Conservation (phyloP, 2,329 filamentous ascomycete species). For the Sporothrix sp. region DNA sequence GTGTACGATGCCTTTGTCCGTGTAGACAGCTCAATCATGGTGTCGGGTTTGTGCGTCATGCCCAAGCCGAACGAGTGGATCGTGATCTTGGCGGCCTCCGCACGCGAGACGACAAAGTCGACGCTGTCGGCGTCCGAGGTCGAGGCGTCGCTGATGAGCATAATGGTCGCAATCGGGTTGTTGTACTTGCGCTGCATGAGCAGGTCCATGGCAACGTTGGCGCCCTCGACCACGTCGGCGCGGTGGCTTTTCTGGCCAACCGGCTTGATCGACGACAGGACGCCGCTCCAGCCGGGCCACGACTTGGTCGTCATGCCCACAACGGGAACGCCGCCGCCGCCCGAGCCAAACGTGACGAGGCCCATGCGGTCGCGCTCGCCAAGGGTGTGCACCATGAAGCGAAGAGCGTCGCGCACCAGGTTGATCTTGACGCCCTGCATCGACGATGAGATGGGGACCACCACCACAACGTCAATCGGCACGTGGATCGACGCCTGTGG, state of each 20-base stretch:
- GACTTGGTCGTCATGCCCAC: slow-evolving; percentile 97
- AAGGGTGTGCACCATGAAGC: slow-evolving; percentile 81
- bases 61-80: slow-evolving; percentile 96
- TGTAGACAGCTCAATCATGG: slow-evolving; percentile 94
- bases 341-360: slow-evolving; percentile 91
- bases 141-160: slow-evolving; percentile 94
- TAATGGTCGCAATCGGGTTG: slow-evolving; percentile 89
- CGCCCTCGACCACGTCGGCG: slow-evolving; percentile 92
- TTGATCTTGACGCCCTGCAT: slow-evolving; percentile 99
- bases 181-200: slow-evolving; percentile 96
- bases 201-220: slow-evolving; percentile 96
- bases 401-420: slow-evolving; percentile 78
- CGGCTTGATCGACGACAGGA: slow-evolving; percentile 78
- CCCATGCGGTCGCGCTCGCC: slow-evolving; percentile 95
- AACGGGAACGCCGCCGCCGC: slow-evolving; percentile 81
- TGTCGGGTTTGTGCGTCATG: slow-evolving; percentile 95
- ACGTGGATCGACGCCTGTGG: slow-evolving; percentile 59
- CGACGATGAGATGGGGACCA: slow-evolving; percentile 92
- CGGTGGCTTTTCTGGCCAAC: slow-evolving; percentile 94
- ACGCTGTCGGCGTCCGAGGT: slow-evolving; percentile 91
- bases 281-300: slow-evolving; percentile 84
- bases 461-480: slow-evolving; percentile 88
- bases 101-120: slow-evolving; percentile 92
- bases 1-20: slow-evolving; percentile 95
- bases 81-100: slow-evolving; percentile 92